A percentile compares a stretch with the other conserved stretches of the same genome.
Evolutionary conservation across 352 stramenopile species (phyloP).

Genomic region (Globisporangium takayamanum): DNA sequence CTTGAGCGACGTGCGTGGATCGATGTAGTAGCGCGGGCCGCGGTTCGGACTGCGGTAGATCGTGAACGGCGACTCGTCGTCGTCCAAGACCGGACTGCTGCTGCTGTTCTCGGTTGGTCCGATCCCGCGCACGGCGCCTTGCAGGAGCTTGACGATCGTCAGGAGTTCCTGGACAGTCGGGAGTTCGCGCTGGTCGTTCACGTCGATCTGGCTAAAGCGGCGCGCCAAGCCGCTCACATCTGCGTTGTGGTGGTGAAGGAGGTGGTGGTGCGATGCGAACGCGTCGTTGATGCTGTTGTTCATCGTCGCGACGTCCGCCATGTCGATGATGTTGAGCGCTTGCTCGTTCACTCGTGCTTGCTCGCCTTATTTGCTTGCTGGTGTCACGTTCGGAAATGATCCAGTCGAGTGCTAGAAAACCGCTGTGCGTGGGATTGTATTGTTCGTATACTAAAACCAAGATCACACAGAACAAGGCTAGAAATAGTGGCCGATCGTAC

Average conservation of each 20-base stretch:
- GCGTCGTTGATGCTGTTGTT: background rate
- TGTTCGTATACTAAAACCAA: no score
- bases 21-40: slow-evolving; percentile 13
- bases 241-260: background rate
- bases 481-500: no score
- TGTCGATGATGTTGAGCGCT: background rate
- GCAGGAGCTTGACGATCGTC: slow-evolving; percentile 37
- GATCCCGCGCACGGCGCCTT: slow-evolving; percentile 38
- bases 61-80: slow-evolving; percentile 23
- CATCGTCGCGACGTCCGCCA: slow-evolving; percentile 1
- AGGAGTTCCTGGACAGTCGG: slow-evolving; percentile 55
- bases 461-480: no score
- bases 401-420: background rate
- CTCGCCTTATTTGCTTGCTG: background rate
- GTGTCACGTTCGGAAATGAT: background rate
- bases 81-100: slow-evolving; percentile 10
- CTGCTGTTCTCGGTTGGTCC: slow-evolving; percentile 11
- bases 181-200: slow-evolving; percentile 22
- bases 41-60: slow-evolving; percentile 21
- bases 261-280: background rate
- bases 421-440: no score
- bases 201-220: slow-evolving; percentile 3
- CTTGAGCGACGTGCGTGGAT: slow-evolving; percentile 9
- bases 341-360: background rate
- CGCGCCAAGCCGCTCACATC: background rate